Base-by-base conservation (phyloP, 2,329 filamentous ascomycete genomes). In the Botryotinia narcissicola region DNA sequence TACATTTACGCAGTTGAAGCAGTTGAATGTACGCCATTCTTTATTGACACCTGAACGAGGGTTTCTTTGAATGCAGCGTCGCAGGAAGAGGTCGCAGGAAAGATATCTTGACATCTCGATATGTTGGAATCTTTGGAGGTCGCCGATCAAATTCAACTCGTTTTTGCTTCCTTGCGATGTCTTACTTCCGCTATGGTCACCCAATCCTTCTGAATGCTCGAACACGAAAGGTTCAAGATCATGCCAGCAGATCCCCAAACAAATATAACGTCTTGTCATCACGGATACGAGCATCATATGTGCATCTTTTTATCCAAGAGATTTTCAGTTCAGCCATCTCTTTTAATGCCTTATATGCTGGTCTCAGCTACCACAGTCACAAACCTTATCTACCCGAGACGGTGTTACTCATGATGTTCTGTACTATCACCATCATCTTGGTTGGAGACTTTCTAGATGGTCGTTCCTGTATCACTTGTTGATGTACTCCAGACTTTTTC, bases 201-300 rank as follows among this genome's bases (percentile, higher is more conserved):
- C 32, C 48, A 54, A 68, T 29, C 35, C 35, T 18, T 40, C n/a
- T 29, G 12, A 62, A 22, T 6, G 22, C 29, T 57, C 66, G 46
- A 57, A 69, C 68, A 62, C 51, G 54, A 60, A 62, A 61, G 60
- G 46, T 66, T 72, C 44, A 67, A 72, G 70, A 70, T 70, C 37
- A 70, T 70, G 68, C 54, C 68, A 70, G 54, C 54, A 35, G 40
- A 70, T 70, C 54, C 29, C 68, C 40, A 70, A 70, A 70, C 46
- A 46, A 63, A 74, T 72, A 69, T 61, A 75, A 74, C 70, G 40
- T 74, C 71, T 64, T 57, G 70, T 62, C 66, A 42, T 71, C 71
- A 75, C 48, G 48, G 59, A 74, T 59, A 63, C 64, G 64, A 37
- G 59, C 40, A 64, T 62, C 59, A 61, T 35, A 64, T 67, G 20